Conservation (phyloP, 2,329 filamentous ascomycete genomes). For the Botrytis pseudocinerea region DNA sequence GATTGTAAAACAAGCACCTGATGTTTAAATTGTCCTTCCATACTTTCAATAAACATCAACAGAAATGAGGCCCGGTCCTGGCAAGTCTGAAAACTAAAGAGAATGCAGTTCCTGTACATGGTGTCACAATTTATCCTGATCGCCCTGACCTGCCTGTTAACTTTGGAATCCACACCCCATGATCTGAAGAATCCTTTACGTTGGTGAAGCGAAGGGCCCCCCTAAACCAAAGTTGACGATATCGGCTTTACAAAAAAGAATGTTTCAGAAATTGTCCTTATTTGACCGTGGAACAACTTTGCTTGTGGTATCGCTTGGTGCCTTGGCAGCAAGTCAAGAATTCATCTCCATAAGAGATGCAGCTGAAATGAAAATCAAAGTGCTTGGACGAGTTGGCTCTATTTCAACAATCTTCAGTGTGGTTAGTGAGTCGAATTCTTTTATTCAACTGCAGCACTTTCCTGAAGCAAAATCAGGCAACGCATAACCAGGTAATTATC, state of each 20-base stretch:
- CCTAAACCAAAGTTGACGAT: background rate
- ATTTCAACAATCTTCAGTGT: background rate
- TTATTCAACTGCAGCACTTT: background rate
- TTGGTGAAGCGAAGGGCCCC: background rate
- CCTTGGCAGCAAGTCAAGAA: background rate
- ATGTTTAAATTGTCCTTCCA: background rate
- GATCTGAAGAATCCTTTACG: too few species aligned
- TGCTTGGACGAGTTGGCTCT: background rate
- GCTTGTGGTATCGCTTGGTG: background rate
- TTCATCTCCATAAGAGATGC: background rate
- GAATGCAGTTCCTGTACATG: background rate
- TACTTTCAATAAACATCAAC: background rate
- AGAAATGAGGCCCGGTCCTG: background rate
- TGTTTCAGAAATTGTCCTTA: background rate
- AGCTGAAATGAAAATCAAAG: too few species aligned
- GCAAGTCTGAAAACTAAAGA: background rate
- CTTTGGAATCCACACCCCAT: background rate
- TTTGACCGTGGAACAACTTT: background rate
- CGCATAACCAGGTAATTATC: background rate
- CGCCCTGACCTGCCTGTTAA: background rate
- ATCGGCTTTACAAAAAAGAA: background rate
- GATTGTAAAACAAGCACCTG: background rate
- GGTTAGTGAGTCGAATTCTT: background rate
- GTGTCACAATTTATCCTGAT: background rate
- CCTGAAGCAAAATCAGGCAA: background rate